phyloP scores from a whole-genome alignment of 1,139 yeast species.

The Geotrichum restrictum region DNA sequence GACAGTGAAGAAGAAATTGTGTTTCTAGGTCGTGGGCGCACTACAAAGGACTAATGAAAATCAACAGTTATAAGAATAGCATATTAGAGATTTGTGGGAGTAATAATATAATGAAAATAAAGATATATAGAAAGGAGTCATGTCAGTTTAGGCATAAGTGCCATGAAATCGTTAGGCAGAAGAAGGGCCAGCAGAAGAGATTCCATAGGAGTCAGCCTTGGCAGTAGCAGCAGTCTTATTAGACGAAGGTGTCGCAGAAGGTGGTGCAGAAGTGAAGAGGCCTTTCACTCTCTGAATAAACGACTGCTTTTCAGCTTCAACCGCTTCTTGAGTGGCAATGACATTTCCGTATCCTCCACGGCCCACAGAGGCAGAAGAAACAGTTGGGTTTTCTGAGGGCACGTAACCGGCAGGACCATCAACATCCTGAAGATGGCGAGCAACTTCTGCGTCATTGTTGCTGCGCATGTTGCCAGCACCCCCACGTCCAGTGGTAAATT shows the following conservation, averaged over 20 bases:
- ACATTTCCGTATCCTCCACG: conserved; percentile 43
- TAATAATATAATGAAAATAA: not conserved
- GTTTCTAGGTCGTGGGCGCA: conserved; percentile 14
- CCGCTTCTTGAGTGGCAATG: conserved; percentile 29
- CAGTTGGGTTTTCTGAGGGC: conserved; percentile 27
- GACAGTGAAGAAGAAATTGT: conserved; percentile 19
- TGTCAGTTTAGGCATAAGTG: no score
- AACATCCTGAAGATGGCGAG: conserved; percentile 69
- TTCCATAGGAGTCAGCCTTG: not conserved
- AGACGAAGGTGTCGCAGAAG: no score
- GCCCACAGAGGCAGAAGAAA: conserved; percentile 36
- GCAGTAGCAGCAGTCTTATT: not conserved
- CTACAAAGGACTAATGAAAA: not conserved
- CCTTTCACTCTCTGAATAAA: conserved; percentile 24
- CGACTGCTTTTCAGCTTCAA: conserved; percentile 22
- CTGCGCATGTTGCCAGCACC: conserved; percentile 73
- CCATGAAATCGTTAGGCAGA: conserved; percentile 1
- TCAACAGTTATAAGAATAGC: not conserved
- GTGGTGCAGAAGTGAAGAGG: conserved; percentile 5
- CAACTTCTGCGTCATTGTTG: conserved; percentile 57
- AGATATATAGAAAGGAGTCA: not conserved
- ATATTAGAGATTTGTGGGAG: not conserved
- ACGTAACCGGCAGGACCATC: conserved; percentile 41
- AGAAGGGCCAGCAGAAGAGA: not conserved
- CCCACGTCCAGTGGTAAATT: conserved; percentile 73